These are phyloP conservation scores for Syzygium aromaticum DNA, from an alignment of 345 rosid species.

Conservation along the genomic window DNA sequence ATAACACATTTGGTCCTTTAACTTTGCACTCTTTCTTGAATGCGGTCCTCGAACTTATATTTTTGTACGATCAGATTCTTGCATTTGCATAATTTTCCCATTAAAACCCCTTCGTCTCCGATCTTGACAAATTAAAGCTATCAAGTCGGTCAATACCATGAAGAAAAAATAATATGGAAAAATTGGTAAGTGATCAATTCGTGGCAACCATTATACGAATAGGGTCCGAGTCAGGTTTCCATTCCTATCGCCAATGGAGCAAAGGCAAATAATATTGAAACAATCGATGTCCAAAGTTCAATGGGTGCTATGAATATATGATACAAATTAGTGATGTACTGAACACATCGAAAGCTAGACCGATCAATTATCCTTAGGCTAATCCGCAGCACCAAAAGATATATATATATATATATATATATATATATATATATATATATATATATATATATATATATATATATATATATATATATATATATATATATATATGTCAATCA, in stretches of 20 bases:
- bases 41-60: not conserved
- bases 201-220: not conserved
- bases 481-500: not conserved
- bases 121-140: not conserved
- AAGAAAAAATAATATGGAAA: not conserved
- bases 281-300: rapidly evolving
- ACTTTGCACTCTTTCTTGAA: not conserved
- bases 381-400: not conserved
- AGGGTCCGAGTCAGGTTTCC: not conserved
- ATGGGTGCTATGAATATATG: not conserved
- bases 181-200: not conserved
- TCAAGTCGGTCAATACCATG: rapidly evolving
- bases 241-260: not conserved
- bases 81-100: not conserved
- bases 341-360: not conserved
- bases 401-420: too few species aligned
- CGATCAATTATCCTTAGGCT: not conserved
- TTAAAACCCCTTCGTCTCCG: not conserved
- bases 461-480: not conserved
- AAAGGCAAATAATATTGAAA: not conserved
- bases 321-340: rapidly evolving
- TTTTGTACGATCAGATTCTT: not conserved
- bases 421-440: not conserved
- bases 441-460: not conserved
- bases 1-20: not conserved